These are phyloP conservation scores for Pseudoturritis turrita DNA, from an alignment of 345 rosid genomes.

Conservation along the genomic window DNA sequence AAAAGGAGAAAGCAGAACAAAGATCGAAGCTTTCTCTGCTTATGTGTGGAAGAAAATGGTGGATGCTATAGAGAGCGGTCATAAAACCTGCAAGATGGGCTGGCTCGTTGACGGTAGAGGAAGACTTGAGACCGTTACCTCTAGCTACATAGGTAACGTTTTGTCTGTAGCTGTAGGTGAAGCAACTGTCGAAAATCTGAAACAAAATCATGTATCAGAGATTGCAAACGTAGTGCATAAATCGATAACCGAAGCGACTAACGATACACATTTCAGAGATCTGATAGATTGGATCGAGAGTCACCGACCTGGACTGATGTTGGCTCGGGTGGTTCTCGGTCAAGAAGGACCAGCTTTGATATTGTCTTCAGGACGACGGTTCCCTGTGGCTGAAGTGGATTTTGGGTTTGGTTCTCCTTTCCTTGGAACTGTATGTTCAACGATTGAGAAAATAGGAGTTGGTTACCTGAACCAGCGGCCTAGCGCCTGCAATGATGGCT, in stretches of 20 bases:
- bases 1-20: slow-evolving; percentile 49
- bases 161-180: slow-evolving; percentile 68
- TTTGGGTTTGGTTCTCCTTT: slow-evolving; percentile 72
- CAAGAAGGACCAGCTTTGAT: slow-evolving; percentile 73
- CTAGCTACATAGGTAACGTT: slow-evolving; percentile 75
- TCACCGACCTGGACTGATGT: slow-evolving; percentile 85
- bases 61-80: slow-evolving; percentile 34
- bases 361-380: slow-evolving; percentile 67
- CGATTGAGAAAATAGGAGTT: slow-evolving; percentile 61
- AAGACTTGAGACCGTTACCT: slow-evolving; percentile 39
- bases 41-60: slow-evolving; percentile 78
- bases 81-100: slow-evolving; percentile 74
- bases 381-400: slow-evolving; percentile 70
- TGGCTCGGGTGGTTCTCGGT: slow-evolving; percentile 54
- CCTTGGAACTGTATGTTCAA: slow-evolving; percentile 58
- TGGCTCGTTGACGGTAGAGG: slow-evolving; percentile 81
- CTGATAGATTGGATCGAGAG: slow-evolving; percentile 83
- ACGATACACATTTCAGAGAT: slow-evolving; percentile 63
- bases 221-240: slow-evolving; percentile 53
- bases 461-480: slow-evolving; percentile 77
- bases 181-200: slow-evolving; percentile 44
- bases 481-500: slow-evolving; percentile 64
- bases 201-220: slow-evolving; percentile 47
- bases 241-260: slow-evolving; percentile 51
- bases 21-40: slow-evolving; percentile 87